Base-by-base conservation (phyloP, 225 moss, liverwort and hornwort species). In the Anthoceros angustus region DNA sequence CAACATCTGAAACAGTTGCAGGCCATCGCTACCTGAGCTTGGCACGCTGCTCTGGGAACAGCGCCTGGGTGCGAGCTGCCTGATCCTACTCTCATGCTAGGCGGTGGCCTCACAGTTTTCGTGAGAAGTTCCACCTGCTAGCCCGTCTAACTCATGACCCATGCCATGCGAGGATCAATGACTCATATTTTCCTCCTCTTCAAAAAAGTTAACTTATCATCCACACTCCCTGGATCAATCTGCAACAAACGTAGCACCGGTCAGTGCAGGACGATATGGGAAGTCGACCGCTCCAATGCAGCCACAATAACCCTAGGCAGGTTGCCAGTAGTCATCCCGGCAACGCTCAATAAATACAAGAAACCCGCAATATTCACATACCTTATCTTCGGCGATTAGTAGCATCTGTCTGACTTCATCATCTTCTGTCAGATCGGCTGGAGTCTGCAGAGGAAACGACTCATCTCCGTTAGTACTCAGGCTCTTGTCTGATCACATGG, bases 391-490 rank as follows among this genome's bases (percentile, higher is more conserved):
- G 63, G 72, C 75, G 39, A 79, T 26, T 25, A 85, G 75, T 72
- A 69, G 77, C 61, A 68, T 41, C 65, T 77, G 77, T 40, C 79
- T 68, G 66, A 73, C 61, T 50, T 79, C 79, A 20, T 72, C 62
- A 66, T 73, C 73, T 45, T 82, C 84, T 10, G 84, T 81, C 75
- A 85, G 74, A 66, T 85, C 84, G 41, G 77, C 77, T 42, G 84
- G 77, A 41, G 62, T 77, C 82, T 85, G 79, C 79, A 71, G 39
- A 39, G 23, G 42, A n/a, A 39, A 41, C 40, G 23, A 18, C 40
- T 14, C 39, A 5, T 40, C 10, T 55, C 0, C 3, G 55, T 55
- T 23, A 55, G 7, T 0, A 15, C 16, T 39, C 18, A 39, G 11
- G 5, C 40, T 66, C 21, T 5, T 7, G 18, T 14, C 18, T 40